These are phyloP conservation scores for Kalanchoe fedtschenkoi DNA, from an alignment of 164 flowering plant species.

Conservation along the genomic window DNA sequence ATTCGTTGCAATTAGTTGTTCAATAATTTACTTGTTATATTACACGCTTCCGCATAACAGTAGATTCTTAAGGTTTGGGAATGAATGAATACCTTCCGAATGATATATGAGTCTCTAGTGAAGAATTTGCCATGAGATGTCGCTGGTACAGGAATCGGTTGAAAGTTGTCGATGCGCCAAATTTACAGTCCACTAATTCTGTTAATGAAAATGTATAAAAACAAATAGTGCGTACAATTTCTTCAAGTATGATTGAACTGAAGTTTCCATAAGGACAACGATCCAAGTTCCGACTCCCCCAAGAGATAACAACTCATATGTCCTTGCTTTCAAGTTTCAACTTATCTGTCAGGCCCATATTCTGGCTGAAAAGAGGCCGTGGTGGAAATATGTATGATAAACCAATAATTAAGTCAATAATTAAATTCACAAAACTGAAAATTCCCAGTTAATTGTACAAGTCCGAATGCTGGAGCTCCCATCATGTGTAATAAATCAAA, in stretches of 20 bases:
- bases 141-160: conserved; percentile 60
- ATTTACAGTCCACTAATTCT: conserved; percentile 71
- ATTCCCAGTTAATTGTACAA: no score
- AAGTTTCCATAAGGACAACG: not conserved
- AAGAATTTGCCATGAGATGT: conserved; percentile 82
- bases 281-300: not conserved
- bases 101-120: conserved; percentile 84
- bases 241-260: not conserved
- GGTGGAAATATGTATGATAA: no score
- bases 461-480: no score
- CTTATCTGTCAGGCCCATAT: not conserved
- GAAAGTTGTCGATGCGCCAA: conserved; percentile 92
- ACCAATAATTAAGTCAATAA: no score
- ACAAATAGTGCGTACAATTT: not conserved
- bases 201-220: not conserved
- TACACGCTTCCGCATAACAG: no score
- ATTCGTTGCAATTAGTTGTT: no score
- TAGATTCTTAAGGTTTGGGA: not conserved
- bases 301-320: not conserved
- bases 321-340: not conserved
- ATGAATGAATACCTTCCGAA: conserved; percentile 50
- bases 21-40: no score
- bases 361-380: no score
- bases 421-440: no score
- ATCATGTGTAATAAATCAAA: no score